phyloP scores from a whole-genome alignment of 106 monocot species.

The Chionographis japonica region DNA sequence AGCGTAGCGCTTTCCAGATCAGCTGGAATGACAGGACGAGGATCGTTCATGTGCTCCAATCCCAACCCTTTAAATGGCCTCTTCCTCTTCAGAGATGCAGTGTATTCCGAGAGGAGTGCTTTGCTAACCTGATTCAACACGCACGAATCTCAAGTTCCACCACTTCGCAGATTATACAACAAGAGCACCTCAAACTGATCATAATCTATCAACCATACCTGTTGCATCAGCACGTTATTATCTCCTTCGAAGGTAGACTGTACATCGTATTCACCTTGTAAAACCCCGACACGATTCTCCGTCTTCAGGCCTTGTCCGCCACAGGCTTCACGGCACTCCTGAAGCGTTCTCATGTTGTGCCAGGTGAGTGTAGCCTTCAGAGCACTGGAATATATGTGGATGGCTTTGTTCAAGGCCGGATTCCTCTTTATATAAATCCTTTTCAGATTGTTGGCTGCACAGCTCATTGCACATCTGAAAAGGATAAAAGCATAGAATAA shows the following conservation, averaged over 20 bases:
- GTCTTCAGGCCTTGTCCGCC: constrained; percentile 99
- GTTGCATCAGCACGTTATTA: constrained; percentile 94
- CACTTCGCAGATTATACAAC: background rate
- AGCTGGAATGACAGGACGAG: constrained; percentile 57
- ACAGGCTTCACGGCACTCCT: constrained; percentile 98
- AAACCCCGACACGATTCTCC: constrained; percentile 76
- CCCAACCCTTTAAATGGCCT: constrained; percentile 76
- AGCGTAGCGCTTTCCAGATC: constrained; percentile 42
- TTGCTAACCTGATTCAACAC: constrained; percentile 73
- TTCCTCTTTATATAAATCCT: constrained; percentile 63
- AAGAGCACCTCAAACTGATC: background rate
- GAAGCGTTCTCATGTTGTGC: constrained; percentile 95
- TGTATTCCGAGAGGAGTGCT: constrained; percentile 66
- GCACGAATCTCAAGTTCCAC: background rate
- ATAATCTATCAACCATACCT: constrained; percentile 37
- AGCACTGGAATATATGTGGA: constrained; percentile 93
- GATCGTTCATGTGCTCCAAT: constrained; percentile 89
- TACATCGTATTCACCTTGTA: constrained; percentile 90
- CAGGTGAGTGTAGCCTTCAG: constrained; percentile 74
- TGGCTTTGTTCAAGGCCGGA: constrained; percentile 55
- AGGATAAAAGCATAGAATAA: background rate
- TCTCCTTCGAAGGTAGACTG: constrained; percentile 99
- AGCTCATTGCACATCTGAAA: constrained; percentile 79
- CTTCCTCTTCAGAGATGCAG: constrained; percentile 53
- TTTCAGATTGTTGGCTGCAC: constrained; percentile 63